A percentile compares a stretch with the other conserved stretches of the same genome.
Conservation (phyloP, 2,329 filamentous ascomycete genomes). For the Apiospora phragmitis region DNA sequence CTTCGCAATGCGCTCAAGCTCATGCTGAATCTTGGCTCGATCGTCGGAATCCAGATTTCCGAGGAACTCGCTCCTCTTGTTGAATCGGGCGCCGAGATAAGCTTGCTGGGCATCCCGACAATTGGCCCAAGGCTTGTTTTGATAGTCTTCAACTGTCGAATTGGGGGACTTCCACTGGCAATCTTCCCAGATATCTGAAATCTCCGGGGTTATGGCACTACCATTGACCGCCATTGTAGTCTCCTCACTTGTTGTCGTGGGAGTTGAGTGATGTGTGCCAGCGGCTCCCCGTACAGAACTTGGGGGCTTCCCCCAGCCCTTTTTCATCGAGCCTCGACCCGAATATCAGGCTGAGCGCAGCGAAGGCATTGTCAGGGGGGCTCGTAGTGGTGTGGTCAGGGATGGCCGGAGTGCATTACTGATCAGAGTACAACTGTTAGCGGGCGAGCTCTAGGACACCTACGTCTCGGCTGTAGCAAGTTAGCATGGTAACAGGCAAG, state of each 20-base stretch:
- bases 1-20: not conserved
- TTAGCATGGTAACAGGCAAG: not conserved
- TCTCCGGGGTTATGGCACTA: not conserved
- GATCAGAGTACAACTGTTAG: not conserved
- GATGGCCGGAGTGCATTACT: not conserved
- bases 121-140: not conserved
- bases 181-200: not conserved
- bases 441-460: not conserved
- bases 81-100: constrained; percentile 1
- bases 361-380: not conserved
- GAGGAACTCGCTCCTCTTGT: not conserved
- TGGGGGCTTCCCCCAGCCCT: not conserved
- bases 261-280: not conserved
- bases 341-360: not conserved
- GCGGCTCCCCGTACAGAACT: not conserved
- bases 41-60: not conserved
- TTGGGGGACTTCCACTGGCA: not conserved
- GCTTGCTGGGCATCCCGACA: not conserved
- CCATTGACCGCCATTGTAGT: not conserved
- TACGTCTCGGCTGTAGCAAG: not conserved
- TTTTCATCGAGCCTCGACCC: not conserved
- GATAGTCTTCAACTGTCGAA: not conserved
- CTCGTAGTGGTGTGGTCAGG: not conserved
- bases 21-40: not conserved
- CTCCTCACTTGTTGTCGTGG: not conserved